Evolutionary conservation across 2,329 filamentous ascomycete species (phyloP).

Genomic region (Plenodomus lindquistii): DNA sequence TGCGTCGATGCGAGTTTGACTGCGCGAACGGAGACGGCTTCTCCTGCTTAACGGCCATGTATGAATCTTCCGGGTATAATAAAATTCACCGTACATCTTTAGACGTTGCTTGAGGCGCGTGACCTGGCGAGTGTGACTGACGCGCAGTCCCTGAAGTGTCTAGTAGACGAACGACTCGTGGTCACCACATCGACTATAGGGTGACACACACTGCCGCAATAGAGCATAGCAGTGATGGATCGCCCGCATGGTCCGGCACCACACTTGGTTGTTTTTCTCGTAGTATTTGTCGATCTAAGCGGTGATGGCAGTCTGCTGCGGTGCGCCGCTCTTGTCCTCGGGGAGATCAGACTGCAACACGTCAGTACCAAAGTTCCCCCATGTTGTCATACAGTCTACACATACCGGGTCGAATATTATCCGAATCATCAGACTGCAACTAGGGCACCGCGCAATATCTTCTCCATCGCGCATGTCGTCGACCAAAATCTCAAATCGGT

Average conservation of each 20-base stretch:
- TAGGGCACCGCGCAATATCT: conserved; percentile 96
- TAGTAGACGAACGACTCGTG: no score
- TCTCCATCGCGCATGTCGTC: conserved; percentile 83
- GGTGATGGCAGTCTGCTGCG: conserved; percentile 27
- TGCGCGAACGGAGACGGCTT: not conserved
- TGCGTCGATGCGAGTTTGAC: not conserved
- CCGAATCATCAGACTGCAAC: conserved; percentile 93
- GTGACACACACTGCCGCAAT: no score
- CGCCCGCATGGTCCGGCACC: no score
- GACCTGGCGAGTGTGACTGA: no score
- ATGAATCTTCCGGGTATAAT: no score
- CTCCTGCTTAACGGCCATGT: no score
- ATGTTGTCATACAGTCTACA: not conserved
- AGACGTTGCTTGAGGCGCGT: not conserved
- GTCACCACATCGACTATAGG: no score
- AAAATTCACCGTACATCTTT: not conserved
- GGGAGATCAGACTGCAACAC: conserved; percentile 37
- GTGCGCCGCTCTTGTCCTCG: conserved; percentile 27
- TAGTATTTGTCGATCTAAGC: conserved; percentile 16
- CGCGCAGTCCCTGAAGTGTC: no score
- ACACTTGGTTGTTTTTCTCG: not conserved
- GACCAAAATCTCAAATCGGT: conserved; percentile 89
- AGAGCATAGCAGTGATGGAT: no score
- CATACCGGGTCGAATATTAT: conserved; percentile 88
- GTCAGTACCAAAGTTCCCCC: conserved; percentile 2